Evolutionary conservation across 768 basidiomycete species (phyloP), one percentile per base, ranked within the genome.

Genomic region (Mycena polygramma): DNA sequence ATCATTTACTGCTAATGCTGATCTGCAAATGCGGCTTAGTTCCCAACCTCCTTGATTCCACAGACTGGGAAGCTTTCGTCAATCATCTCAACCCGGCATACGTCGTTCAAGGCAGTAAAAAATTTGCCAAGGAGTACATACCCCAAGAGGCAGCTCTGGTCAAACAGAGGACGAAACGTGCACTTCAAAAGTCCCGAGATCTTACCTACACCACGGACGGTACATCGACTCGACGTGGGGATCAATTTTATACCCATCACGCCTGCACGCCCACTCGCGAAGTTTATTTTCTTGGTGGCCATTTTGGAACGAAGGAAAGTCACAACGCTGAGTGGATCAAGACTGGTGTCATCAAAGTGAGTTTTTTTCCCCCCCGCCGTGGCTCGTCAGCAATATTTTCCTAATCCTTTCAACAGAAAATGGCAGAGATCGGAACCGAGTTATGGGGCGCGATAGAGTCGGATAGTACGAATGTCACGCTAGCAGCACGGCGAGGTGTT

Each of bases 321-420:
- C 63, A 65, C 45, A 65, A 37, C 30, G 51, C 63, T 15, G 54
- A 65, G 37, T 65, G 52, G 63, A 36, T 64, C 35, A 41, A 52
- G 39, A 22, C 57, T 24, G 43, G 59, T 24, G 62, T 51, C 17
- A 15, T 49, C 62, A 57, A 24, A 30, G 57, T 57, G 39, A 57
- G 37, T 55, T 57, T 39, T 37, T 57, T 43, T 57, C 24, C 41
- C 24, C 43, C 37, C 37, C 53, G 35, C 37, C 35, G 36, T 55
- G 53, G 53, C 35, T 55, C 37, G 53, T n/a, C n/a, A n/a, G n/a
- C n/a, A n/a, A n/a, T n/a, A n/a, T n/a, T 55, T 55, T 36, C 37
- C 53, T 55, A 55, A 55, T 10, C 53, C 35, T 55, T 55, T 55
- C 53, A 48, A 49, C 22, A 51, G 48, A 11, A 35, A 26, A 51